A percentile compares a stretch with the other conserved stretches of the same genome.
phyloP scores from a whole-genome alignment of 441 rosid genomes.

The Aquilaria agallochum region DNA sequence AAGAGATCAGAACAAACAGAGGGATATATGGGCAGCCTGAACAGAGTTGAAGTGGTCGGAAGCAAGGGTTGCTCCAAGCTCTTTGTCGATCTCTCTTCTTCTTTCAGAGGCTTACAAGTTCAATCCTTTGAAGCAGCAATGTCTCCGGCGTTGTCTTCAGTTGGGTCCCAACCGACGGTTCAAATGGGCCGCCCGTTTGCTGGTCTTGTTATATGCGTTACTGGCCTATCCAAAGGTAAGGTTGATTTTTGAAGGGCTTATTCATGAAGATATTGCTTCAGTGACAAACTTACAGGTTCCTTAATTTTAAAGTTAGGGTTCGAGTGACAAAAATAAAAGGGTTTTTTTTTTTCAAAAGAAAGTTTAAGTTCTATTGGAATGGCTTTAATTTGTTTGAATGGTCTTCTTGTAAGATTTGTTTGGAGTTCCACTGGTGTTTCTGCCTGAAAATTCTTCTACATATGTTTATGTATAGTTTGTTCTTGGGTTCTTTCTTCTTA shows the following conservation, averaged over 20 bases:
- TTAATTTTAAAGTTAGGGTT: not conserved
- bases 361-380: no score
- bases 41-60: conserved; percentile 59
- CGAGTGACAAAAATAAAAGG: no score
- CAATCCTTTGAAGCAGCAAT: conserved; percentile 34
- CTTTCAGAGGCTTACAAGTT: conserved; percentile 36
- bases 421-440: no score
- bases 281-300: not conserved
- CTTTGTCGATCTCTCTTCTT: conserved; percentile 54
- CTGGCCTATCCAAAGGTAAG: conserved; percentile 93
- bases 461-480: conserved; percentile 1
- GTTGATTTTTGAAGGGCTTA: no score
- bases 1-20: not conserved
- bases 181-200: conserved; percentile 60
- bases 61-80: conserved; percentile 86
- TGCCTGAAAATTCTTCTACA: not conserved
- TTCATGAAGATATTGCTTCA: not conserved
- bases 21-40: conserved; percentile 36
- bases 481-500: conserved; percentile 8
- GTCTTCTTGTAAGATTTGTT: no score
- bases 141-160: conserved; percentile 44
- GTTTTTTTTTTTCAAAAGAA: no score
- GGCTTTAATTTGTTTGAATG: no score
- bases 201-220: conserved; percentile 82
- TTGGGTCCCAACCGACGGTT: conserved; percentile 33